Evolutionary conservation across 2,329 filamentous ascomycete species (phyloP), one percentile per base, ranked within the genome.

Genomic region (Parastagonospora avenae): DNA sequence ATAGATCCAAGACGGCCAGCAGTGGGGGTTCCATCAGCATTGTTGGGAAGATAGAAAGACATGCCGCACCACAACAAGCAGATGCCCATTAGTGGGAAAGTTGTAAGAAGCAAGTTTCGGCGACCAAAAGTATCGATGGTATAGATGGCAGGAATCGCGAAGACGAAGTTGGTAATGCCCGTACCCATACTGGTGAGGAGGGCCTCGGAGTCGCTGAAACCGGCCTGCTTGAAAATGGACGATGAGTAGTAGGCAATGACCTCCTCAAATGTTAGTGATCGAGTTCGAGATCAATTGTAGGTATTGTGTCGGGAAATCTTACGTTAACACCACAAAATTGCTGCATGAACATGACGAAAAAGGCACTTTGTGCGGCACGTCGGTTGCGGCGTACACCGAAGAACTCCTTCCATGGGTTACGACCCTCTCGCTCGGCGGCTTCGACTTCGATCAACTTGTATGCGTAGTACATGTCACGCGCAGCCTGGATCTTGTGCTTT

Each of bases 381-480:
- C 71, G 62, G 42, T 71, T 73, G 8, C 71, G 62, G 4, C 66
- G 62, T 14, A 72, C 66, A 1, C 48, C 41, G 57, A 74, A 69
- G 46, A 72, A 66, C 14, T 74, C 71, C 27, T 62, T 68, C 44
- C 68, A 67, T 1, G 64, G 40, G 52, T 49, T 74, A 41, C 55
- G 64, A 52, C 57, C 72, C 10, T 59, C 73, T 50, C 64, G 73
- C 32, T 70, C 60, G 31, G 62, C 68, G 10, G 64, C 67, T 62
- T 70, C 75, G 42, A 66, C 71, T 59, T 67, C 70, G 53, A 65
- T 71, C 45, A 73, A 57, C 38, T 69, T 66, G 37, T 68, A 66
- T 2, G 68, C 70, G 60, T 84, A 84, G 73, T 82, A 85, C 57
- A 80, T 76, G 53, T 85, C 82, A 32, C 82, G 72, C 0, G 81